Evolutionary conservation across 1,139 yeast genomes (phyloP), one percentile per base, ranked within the genome.

Genomic region (Pichia sp.): DNA sequence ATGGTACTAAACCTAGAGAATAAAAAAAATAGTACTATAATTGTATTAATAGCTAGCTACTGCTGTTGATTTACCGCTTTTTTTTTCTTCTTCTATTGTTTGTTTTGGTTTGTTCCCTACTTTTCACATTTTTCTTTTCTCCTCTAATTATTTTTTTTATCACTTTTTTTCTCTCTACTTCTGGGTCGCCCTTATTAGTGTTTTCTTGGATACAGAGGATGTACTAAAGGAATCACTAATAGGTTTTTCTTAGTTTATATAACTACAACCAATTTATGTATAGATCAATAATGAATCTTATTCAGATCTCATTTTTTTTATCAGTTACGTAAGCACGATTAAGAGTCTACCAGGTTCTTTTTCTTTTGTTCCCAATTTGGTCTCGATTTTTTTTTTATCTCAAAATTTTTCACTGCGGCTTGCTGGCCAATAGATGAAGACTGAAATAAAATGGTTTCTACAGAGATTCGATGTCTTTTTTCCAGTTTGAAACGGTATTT

Each of bases 1-100:
- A 46, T 54, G 57, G 56, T 47, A 54, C 40, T 46, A 49, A 34
- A 38, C 13, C 4, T 36, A 36, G 40, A 36, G 40, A 36, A 15
- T 5, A 36, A 13, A 13, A 36, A 13, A 11, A 36, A 36, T 19
- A 19, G 15, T 8, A 36, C 13, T 11, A 5, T 15, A 36, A 13
- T 36, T 36, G 40, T 36, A 36, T 36, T 15, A 45, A 31, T 32
- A 15, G 40, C 23, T 15, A 8, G 19, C 23, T 15, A 8, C 8
- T n/a, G 47, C 34, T 44, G 47, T 19, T 44, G 32, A 44, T 19
- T 36, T 36, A 36, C 40, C 40, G 40, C 40, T 36, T 36, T 36
- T 36, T 36, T 36, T 36, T 36, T 19, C 23, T 16, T 16, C 8
- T 10, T 8, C 11, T 11, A n/a, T 11, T 34, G 11, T 34, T 34